Percentiles rank a stretch among this genome's conserved stretches.
Conservation (phyloP, 257 asterid species). For the Solanum clarkiae region DNA sequence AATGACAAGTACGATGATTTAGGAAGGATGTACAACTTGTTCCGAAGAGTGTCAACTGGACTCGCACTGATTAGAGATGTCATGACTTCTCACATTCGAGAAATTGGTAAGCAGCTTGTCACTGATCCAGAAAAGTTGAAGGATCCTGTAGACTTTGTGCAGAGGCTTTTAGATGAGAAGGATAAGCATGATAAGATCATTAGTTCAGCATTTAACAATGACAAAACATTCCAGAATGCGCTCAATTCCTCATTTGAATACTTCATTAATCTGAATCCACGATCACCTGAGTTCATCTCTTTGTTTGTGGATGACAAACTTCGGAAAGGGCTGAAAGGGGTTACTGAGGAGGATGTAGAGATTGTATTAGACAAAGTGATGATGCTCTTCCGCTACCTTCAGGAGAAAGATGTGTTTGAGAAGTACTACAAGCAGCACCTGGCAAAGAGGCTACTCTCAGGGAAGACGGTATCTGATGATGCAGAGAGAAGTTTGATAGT, state of each 20-base stretch:
- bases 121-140: conserved; percentile 20
- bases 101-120: conserved; percentile 21
- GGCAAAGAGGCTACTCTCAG: conserved; percentile 24
- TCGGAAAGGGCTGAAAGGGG: conserved; percentile 23
- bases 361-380: conserved; percentile 18
- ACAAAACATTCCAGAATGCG: conserved; percentile 21
- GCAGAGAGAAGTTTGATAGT: conserved; percentile 19
- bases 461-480: conserved; percentile 20
- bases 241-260: conserved; percentile 21
- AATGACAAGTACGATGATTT: conserved; percentile 21
- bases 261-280: conserved; percentile 21
- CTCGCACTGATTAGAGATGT: conserved; percentile 17
- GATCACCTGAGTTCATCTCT: conserved; percentile 20
- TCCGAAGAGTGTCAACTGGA: conserved; percentile 15
- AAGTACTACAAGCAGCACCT: conserved; percentile 26
- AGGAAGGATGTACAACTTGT: conserved; percentile 19
- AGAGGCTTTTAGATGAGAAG: conserved; percentile 14
- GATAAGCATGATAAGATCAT: conserved; percentile 19
- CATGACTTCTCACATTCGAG: conserved; percentile 18
- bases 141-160: conserved; percentile 25
- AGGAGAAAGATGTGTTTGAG: conserved; percentile 26
- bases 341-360: conserved; percentile 21
- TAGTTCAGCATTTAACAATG: conserved; percentile 11
- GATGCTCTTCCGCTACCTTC: conserved; percentile 26
- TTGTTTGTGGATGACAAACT: conserved; percentile 23